These are phyloP conservation scores for Penicillium freii DNA, from an alignment of 2,329 filamentous ascomycete species.

Conservation along the genomic window DNA sequence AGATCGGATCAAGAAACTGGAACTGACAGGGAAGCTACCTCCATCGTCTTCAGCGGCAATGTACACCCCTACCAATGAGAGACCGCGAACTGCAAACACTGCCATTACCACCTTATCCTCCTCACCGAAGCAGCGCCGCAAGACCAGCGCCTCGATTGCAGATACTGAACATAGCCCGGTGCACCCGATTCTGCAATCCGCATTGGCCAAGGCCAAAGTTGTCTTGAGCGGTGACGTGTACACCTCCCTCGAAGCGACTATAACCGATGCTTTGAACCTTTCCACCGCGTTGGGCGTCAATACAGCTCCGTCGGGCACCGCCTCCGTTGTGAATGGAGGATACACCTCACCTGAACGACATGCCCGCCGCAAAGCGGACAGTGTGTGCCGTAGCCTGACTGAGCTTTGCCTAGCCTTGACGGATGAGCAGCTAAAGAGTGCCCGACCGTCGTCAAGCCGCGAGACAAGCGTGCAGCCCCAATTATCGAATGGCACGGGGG, in stretches of 20 bases:
- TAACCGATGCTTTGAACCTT: constrained; percentile 75
- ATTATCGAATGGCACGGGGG: constrained; percentile 26
- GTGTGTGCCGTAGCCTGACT: constrained; percentile 86
- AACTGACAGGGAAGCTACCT: constrained; percentile 83
- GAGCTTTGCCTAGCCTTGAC: constrained; percentile 85
- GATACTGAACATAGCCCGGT: constrained; percentile 52
- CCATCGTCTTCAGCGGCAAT: constrained; percentile 78
- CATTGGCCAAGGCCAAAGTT: constrained; percentile 73
- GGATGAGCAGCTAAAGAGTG: constrained; percentile 51
- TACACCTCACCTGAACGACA: constrained; percentile 68
- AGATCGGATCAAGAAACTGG: constrained; percentile 83
- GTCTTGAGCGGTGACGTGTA: constrained; percentile 71
- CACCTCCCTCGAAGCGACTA: constrained; percentile 74
- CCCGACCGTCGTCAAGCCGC: constrained; percentile 30
- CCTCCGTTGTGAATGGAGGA: constrained; percentile 38
- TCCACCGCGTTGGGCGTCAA: constrained; percentile 73
- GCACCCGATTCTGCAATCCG: constrained; percentile 77
- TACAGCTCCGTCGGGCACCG: constrained; percentile 56
- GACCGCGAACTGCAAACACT: constrained; percentile 86
- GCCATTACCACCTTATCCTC: constrained; percentile 86
- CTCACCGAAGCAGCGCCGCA: constrained; percentile 72
- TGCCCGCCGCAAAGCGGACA: constrained; percentile 84
- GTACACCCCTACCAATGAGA: constrained; percentile 70
- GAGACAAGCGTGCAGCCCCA: constrained; percentile 23
- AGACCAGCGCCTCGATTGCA: constrained; percentile 44